Conservation (phyloP, 805 yeast species). For the Lipomyces anomalus region DNA sequence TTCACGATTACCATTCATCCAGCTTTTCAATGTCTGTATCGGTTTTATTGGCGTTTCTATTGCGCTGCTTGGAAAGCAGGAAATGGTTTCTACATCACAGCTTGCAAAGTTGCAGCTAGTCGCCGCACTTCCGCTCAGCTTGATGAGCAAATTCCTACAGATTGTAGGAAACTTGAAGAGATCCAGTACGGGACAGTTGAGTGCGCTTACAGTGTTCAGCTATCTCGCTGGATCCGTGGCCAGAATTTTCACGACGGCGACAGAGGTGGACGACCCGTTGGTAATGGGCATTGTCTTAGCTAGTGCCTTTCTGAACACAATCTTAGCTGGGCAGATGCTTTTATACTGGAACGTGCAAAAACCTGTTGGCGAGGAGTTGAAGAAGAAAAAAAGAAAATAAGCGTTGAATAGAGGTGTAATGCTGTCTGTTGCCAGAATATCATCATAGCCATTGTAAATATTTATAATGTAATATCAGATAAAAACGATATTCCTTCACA, state of each 20-base stretch:
- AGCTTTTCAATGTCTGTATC: slow-evolving; percentile 5
- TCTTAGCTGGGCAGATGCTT: slow-evolving; percentile 36
- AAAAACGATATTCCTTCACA: not conserved
- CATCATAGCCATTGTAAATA: not conserved
- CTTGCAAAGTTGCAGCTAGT: slow-evolving; percentile 28
- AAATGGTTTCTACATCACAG: slow-evolving; percentile 5
- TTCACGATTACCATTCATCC: slow-evolving; percentile 22
- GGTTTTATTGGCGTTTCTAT: slow-evolving; percentile 22
- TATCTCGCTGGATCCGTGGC: slow-evolving; percentile 37
- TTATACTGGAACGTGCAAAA: slow-evolving; percentile 29
- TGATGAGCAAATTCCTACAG: slow-evolving; percentile 41
- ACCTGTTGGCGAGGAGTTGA: slow-evolving; percentile 19
- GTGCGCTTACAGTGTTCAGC: slow-evolving; percentile 36
- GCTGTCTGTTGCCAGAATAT: not conserved
- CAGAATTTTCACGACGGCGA: slow-evolving; percentile 38
- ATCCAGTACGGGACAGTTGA: slow-evolving; percentile 42
- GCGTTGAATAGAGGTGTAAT: not conserved
- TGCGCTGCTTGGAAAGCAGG: slow-evolving; percentile 27
- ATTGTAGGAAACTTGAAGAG: slow-evolving; percentile 35
- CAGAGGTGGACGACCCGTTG: slow-evolving; percentile 35
- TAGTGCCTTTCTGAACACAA: slow-evolving; percentile 33
- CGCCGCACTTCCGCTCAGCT: slow-evolving; percentile 36
- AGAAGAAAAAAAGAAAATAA: slow-evolving; percentile 5
- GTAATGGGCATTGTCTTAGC: slow-evolving; percentile 33
- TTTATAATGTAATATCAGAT: not conserved